These are phyloP conservation scores for Gonapodya sp. DNA, from an alignment of 192 early-diverging fungal species.

Conservation along the genomic window DNA sequence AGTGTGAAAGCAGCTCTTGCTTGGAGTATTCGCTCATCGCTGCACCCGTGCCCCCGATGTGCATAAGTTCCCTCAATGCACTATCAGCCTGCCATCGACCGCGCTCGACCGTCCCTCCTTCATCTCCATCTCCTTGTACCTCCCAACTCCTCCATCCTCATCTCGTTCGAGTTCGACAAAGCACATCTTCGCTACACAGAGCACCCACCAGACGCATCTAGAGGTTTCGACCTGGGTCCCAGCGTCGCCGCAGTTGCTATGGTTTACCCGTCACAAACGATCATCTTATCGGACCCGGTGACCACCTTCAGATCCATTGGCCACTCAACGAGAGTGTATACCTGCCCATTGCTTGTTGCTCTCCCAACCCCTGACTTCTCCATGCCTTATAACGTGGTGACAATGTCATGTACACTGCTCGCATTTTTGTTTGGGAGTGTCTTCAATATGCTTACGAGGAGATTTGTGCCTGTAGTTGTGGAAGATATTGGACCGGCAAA, in stretches of 20 bases:
- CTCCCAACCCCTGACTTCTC: slow-evolving; percentile 95
- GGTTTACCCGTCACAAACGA: slow-evolving; percentile 12
- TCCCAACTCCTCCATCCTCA: slow-evolving; percentile 48
- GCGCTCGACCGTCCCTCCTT: slow-evolving; percentile 68
- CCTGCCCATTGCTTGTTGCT: slow-evolving; percentile 75
- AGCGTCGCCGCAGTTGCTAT: slow-evolving; percentile 11
- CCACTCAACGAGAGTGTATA: slow-evolving; percentile 46
- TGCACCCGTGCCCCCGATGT: slow-evolving; percentile 18
- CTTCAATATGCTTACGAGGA: slow-evolving; percentile 56
- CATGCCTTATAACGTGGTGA: slow-evolving; percentile 99
- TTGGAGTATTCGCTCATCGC: too few species aligned
- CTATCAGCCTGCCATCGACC: slow-evolving; percentile 71
- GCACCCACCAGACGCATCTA: slow-evolving; percentile 91
- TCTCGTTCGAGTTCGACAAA: slow-evolving; percentile 80
- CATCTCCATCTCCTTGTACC: slow-evolving; percentile 65
- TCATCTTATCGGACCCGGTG: slow-evolving; percentile 1
- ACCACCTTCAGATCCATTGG: not conserved
- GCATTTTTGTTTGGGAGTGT: slow-evolving; percentile 92
- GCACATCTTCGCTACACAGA: slow-evolving; percentile 91
- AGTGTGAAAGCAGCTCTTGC: too few species aligned
- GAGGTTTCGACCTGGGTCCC: slow-evolving; percentile 82
- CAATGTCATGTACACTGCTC: slow-evolving; percentile 89
- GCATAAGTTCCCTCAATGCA: slow-evolving; percentile 29
- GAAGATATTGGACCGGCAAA: not conserved
- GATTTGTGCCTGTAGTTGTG: slow-evolving; percentile 1